Conservation (phyloP, 306 rosid genomes). For the Gynostemma pentaphyllum region DNA sequence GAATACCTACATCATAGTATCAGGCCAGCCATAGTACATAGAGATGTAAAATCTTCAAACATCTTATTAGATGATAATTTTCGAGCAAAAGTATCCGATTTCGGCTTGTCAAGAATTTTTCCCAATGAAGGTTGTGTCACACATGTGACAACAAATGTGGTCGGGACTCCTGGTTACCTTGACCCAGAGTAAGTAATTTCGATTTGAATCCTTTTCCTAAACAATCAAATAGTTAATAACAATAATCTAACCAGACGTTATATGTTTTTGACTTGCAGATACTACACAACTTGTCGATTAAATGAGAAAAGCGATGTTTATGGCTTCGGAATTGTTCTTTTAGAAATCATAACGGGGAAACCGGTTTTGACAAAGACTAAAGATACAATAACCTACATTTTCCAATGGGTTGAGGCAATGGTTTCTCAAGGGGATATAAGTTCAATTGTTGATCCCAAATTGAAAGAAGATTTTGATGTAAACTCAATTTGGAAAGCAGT, state of each 20-base stretch:
- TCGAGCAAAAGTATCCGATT: conserved; percentile 15
- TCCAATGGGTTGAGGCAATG: conserved; percentile 12
- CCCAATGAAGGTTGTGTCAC: conserved; percentile 11
- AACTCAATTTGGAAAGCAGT: conserved; percentile 17
- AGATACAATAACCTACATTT: conserved; percentile 5
- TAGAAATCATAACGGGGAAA: conserved; percentile 11
- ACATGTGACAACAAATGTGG: conserved; percentile 15
- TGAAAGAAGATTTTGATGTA: neutral
- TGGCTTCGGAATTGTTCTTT: conserved; percentile 11
- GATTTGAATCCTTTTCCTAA: neutral
- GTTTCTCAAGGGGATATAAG: conserved; percentile 8
- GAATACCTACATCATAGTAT: conserved; percentile 11
- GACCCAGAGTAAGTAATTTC: conserved; percentile 10
- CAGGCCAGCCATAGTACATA: conserved; percentile 17
- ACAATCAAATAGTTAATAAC: neutral
- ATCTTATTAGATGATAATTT: conserved; percentile 8
- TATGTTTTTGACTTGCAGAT: neutral
- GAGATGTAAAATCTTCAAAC: conserved; percentile 16
- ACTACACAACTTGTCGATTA: conserved; percentile 5
- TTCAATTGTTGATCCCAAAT: conserved; percentile 3
- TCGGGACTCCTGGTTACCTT: conserved; percentile 17
- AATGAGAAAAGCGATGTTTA: conserved; percentile 12
- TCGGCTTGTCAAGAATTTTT: conserved; percentile 14
- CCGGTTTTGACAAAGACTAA: conserved; percentile 8
- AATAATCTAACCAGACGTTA: neutral